Percentiles rank a stretch among this genome's conserved stretches.
phyloP scores from a whole-genome alignment of 1,139 yeast genomes.

The Pneumocystis canis region DNA sequence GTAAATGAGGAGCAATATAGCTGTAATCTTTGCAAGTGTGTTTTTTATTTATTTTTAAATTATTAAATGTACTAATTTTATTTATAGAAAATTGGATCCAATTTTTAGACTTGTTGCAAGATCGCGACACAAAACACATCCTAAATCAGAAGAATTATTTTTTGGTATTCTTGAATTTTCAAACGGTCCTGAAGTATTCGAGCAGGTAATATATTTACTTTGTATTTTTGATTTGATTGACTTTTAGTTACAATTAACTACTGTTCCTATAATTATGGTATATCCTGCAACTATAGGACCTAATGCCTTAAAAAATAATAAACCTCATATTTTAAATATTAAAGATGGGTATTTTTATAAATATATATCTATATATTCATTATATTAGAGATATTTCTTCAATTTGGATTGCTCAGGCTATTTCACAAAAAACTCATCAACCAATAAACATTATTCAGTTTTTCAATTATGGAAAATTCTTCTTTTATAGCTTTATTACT shows the following conservation, averaged over 20 bases:
- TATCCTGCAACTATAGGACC: background rate
- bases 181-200: background rate
- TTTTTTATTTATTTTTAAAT: background rate
- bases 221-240: background rate
- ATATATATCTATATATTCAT: background rate
- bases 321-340: background rate
- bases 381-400: background rate
- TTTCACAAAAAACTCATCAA: background rate
- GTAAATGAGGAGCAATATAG: background rate
- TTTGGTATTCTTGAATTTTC: background rate
- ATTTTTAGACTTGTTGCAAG: background rate
- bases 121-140: background rate
- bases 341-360: background rate
- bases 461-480: background rate
- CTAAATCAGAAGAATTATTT: background rate
- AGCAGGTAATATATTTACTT: background rate
- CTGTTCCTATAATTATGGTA: background rate
- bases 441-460: background rate
- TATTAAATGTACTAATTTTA: background rate
- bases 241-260: background rate
- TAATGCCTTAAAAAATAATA: background rate
- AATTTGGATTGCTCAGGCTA: background rate
- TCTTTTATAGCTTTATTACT: background rate
- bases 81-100: background rate
- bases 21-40: background rate